Base-by-base conservation (phyloP, 2,329 filamentous ascomycete genomes). In the Colletotrichum cuscutae region DNA sequence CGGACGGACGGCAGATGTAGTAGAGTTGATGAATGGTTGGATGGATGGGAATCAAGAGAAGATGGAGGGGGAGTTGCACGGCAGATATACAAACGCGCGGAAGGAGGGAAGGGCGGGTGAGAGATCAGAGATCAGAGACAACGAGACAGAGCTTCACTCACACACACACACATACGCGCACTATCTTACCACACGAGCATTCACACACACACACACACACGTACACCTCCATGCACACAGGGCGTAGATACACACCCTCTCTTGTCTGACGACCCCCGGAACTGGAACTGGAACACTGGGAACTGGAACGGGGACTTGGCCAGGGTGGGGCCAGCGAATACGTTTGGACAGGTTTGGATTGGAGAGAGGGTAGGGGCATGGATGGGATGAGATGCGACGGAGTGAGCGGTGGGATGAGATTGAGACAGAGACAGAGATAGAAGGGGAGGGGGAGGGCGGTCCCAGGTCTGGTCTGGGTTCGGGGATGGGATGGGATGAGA, bases 41-140 rank as follows among this genome's bases (percentile, higher is more conserved):
- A 19, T 22, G 37, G 37, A 52, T 5, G 32, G 13, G 57, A 22
- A 24, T 49, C 28, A 49, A 64, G 53, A 53, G 58, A n/a, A 57
- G 26, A 30, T 26, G 2, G 42, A 22, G 52, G 5, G 68, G 70
- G 65, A 69, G 46, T 46, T 32, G 70, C 65, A 63, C 65, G 65
- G 70, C 70, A 72, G 59, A 72, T 72, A 72, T 72, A 72, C 42
- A 49, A 49, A 49, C 70, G 65, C 59, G 70, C 70, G 46, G 70
- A 68, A 53, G 61, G n/a, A 63, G 61, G 30, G 69, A 57, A 56
- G 57, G 49, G 28, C 49, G 49, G 49, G 52, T 30, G 49, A 56
- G 46, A 63, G 60, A 63, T 63, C 32, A 57, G 60, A 57, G 59
- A 67, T 46, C 46, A 63, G 61, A 57, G 57, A 68, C 65, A 37